phyloP scores from a whole-genome alignment of 2,329 filamentous ascomycete species.

The Trichophyton equinum region DNA sequence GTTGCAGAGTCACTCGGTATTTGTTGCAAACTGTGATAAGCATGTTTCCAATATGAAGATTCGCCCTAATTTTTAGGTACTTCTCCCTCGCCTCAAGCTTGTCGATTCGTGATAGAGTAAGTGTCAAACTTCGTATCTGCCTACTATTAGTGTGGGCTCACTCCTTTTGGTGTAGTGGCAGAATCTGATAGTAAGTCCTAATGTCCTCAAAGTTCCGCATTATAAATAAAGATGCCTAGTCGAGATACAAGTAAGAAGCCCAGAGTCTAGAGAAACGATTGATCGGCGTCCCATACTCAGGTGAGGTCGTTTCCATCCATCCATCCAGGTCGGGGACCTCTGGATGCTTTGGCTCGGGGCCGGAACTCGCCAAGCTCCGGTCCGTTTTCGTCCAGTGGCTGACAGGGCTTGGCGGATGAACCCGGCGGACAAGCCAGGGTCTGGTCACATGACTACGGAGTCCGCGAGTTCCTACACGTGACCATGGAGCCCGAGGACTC shows the following conservation, averaged over 20 bases:
- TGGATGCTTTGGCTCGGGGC: not conserved
- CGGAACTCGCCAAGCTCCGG: not conserved
- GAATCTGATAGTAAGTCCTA: not conserved
- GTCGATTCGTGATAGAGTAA: no score
- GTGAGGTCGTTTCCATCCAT: no score
- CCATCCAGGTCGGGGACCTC: no score
- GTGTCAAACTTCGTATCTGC: no score
- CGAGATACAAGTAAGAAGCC: not conserved
- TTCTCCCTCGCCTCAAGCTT: not conserved
- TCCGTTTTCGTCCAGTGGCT: not conserved
- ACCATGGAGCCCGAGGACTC: not conserved
- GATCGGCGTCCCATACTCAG: not conserved
- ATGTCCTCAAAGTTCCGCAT: not conserved
- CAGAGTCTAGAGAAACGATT: not conserved
- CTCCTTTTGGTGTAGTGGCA: no score
- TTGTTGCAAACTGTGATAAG: not conserved
- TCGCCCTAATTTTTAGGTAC: not conserved
- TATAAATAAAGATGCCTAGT: not conserved
- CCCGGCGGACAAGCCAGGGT: not conserved
- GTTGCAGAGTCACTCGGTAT: not conserved
- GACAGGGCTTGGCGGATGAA: not conserved
- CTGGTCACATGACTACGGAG: not conserved
- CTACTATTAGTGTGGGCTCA: no score
- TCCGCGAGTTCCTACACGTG: not conserved
- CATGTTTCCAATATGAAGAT: not conserved